Evolutionary conservation across 805 yeast species (phyloP).

Genomic region (Lachancea cidri): DNA sequence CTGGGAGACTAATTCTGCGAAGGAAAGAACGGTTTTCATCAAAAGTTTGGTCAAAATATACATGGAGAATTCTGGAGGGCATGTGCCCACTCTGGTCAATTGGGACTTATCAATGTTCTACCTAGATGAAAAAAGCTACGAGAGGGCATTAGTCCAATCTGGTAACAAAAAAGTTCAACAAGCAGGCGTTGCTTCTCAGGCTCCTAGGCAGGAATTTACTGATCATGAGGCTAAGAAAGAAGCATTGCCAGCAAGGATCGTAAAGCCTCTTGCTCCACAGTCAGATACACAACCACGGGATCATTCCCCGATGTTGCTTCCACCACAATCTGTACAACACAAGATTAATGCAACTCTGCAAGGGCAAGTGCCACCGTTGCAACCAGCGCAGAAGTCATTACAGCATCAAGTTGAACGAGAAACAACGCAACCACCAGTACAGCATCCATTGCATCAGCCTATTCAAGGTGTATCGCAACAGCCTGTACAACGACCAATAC

Average conservation of each 20-base stretch:
- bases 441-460: no score
- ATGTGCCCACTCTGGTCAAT: constrained; percentile 47
- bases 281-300: no score
- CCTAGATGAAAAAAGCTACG: constrained; percentile 35
- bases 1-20: constrained; percentile 65
- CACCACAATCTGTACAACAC: neutral
- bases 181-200: neutral
- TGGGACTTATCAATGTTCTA: constrained; percentile 44
- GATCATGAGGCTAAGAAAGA: no score
- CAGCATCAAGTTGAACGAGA: neutral
- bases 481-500: no score
- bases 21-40: constrained; percentile 56
- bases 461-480: no score
- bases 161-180: neutral
- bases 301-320: neutral
- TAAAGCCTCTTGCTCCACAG: no score
- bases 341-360: neutral
- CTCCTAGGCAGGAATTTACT: neutral
- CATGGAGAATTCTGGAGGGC: constrained; percentile 51
- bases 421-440: no score
- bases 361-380: neutral
- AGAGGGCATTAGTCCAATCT: constrained; percentile 24
- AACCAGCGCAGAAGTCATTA: neutral
- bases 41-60: constrained; percentile 48
- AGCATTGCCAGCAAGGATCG: no score